phyloP scores from a whole-genome alignment of 2,329 filamentous ascomycete species.

The Bertia moriformis region DNA sequence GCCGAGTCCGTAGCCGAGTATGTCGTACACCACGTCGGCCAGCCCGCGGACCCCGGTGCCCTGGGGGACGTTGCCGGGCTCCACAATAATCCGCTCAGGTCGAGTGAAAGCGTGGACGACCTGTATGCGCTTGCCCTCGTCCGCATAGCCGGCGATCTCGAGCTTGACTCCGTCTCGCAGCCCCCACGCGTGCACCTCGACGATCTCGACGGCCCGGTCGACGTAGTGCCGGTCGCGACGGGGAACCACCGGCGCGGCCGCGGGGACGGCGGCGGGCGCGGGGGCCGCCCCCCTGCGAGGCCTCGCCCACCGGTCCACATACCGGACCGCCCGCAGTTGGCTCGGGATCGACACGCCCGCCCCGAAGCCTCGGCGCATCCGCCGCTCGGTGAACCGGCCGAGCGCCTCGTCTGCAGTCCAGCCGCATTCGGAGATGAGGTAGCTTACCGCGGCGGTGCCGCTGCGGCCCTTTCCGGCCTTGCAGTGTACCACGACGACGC shows the following conservation, averaged over 20 bases:
- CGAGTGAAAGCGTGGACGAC: constrained; percentile 67
- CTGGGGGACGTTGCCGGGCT: constrained; percentile 36
- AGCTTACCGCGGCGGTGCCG: constrained; percentile 75
- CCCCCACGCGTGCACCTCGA: constrained; percentile 84
- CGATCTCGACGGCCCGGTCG: constrained; percentile 68
- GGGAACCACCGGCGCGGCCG: too few relatives aligned
- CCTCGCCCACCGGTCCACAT: constrained; percentile 81
- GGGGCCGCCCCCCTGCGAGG: too few relatives aligned
- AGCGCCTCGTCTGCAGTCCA: constrained; percentile 39
- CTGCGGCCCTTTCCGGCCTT: constrained; percentile 93
- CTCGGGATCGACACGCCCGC: constrained; percentile 84
- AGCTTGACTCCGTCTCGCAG: constrained; percentile 78
- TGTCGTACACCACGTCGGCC: constrained; percentile 36
- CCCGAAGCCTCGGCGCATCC: constrained; percentile 84
- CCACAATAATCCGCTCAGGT: constrained; percentile 56
- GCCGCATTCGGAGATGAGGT: constrained; percentile 74
- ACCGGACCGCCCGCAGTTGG: constrained; percentile 73
- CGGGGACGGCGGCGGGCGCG: constrained; percentile 11
- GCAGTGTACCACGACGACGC: constrained; percentile 86
- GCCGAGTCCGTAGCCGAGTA: constrained; percentile 24
- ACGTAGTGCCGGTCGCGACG: constrained; percentile 51
- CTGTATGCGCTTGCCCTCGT: constrained; percentile 77
- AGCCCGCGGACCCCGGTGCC: constrained; percentile 29
- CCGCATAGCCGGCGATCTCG: constrained; percentile 67
- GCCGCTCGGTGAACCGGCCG: constrained; percentile 54